Evolutionary conservation across 148 eudicot species (phyloP), one percentile per base, ranked within the genome.

Genomic region (Salicornia ramosissima): DNA sequence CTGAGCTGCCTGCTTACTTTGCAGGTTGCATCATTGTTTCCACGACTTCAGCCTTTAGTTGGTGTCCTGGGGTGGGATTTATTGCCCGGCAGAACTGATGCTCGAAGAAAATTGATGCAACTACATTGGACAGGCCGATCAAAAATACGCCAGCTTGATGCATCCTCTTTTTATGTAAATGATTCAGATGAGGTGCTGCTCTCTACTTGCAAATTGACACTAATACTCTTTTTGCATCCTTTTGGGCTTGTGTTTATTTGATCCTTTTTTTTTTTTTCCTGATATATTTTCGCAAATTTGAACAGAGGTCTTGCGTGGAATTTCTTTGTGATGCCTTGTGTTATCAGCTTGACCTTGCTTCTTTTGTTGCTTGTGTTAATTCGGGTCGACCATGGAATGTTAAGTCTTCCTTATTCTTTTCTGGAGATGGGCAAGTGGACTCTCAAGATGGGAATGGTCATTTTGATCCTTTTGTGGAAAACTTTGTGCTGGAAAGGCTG

Each of bases 51-150:
- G 82, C 97, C 98, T 68, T 83, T 94, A 64, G 90, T 94, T 74
- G 96, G 90, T 75, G 92, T 86, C 74, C 76, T 94, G 87, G 98
- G 97, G 61, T 94, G 98, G 98, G 98, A 94, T 86, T 80, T 94
- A 60, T 83, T 94, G 87, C 78, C 90, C 71, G 87, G 86, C 55
- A 90, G 86, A 80, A 94, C 96, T 69, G 78, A 73, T 72, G 78
- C 83, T 31, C 85, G 97, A 75, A 90, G 87, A 77, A 87, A 82
- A 74, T 74, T 94, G 73, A 86, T 94, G 98, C 85, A 88, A 75
- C 82, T 89, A 77, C 73, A 90, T 67, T 94, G 98, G 98, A 83
- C 92, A 59, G 88, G 90, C 82, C 90, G 87, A 82, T 88, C 96
- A 56, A 94, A 85, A 79, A 84, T 80, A 68, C 71, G 82, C 52